Evolutionary conservation across 2,329 filamentous ascomycete species (phyloP), one percentile per base, ranked within the genome.

Genomic region (Trichoderma semiorbis): DNA sequence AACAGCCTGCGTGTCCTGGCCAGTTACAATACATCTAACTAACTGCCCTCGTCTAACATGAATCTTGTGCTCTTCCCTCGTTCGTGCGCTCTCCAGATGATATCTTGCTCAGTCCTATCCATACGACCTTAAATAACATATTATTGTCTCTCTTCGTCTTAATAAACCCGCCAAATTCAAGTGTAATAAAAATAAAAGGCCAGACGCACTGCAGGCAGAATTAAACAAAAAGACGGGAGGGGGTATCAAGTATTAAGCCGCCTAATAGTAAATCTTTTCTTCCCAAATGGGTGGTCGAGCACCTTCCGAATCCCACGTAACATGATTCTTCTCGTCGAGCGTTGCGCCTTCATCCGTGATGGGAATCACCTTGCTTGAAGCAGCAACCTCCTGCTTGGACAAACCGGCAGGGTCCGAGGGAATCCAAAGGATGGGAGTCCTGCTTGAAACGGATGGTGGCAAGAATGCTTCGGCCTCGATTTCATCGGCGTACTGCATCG

Each of bases 261-360:
- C 74, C 76, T 83, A 85, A 75, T 85, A 85, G 72, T 83, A 81
- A 73, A 83, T 75, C 81, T 84, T 85, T 77, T 84, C 83, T 8
- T 77, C 79, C 79, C 82, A 84, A 66, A 85, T 83, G 3, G 83
- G 83, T 63, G 83, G 83, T 72, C 83, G 79, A 18, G 83, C 82
- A 24, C 76, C 79, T 73, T 82, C 81, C 1, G 79, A 78, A 60
- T 84, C 83, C 83, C 83, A 85, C 28, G 78, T 74, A 12, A 84
- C 78, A 28, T 82, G 79, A 74, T 83, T 83, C 82, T 93, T 92
- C 76, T 91, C 90, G 74, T 93, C 86, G 71, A 96, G 80, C 73
- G 83, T 87, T 16, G 91, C 91, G 7, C 91, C 92, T 73, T 92
- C 89, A 76, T 96, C 93, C 0, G 90, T 91, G 75, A 93, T 93